These are phyloP conservation scores for Daldinia grandis DNA, from an alignment of 495 filamentous ascomycete genomes.

Conservation along the genomic window DNA sequence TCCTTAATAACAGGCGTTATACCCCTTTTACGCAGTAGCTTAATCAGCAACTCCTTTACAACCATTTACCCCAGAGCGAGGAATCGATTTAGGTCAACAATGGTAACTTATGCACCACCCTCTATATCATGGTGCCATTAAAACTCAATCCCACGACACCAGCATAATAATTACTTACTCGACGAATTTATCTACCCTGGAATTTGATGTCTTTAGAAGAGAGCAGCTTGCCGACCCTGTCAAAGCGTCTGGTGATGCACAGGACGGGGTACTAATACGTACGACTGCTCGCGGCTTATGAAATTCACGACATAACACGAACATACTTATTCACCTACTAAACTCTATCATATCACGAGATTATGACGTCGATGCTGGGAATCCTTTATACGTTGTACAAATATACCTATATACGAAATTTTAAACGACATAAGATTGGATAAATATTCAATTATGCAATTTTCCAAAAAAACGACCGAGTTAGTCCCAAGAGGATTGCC, in stretches of 20 bases:
- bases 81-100: background rate
- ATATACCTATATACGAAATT: constrained; percentile 32
- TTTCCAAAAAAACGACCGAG: constrained; percentile 16
- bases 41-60: background rate
- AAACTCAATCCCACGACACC: background rate
- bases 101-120: background rate
- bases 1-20: background rate
- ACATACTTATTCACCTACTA: background rate
- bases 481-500: constrained; percentile 5
- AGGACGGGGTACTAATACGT: background rate
- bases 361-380: constrained; percentile 35
- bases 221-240: background rate
- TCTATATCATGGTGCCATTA: background rate
- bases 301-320: background rate
- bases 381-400: constrained; percentile 27
- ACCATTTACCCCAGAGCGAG: background rate
- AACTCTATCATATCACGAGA: constrained; percentile 24
- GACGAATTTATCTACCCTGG: background rate
- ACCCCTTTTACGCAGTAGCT: background rate
- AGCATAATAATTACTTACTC: background rate
- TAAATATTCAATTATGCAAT: constrained; percentile 20
- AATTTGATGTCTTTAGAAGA: background rate
- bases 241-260: background rate
- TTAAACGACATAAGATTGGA: constrained; percentile 10
- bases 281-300: background rate